phyloP scores from a whole-genome alignment of 495 filamentous ascomycete species.

The Aspergillus egyptiacus region DNA sequence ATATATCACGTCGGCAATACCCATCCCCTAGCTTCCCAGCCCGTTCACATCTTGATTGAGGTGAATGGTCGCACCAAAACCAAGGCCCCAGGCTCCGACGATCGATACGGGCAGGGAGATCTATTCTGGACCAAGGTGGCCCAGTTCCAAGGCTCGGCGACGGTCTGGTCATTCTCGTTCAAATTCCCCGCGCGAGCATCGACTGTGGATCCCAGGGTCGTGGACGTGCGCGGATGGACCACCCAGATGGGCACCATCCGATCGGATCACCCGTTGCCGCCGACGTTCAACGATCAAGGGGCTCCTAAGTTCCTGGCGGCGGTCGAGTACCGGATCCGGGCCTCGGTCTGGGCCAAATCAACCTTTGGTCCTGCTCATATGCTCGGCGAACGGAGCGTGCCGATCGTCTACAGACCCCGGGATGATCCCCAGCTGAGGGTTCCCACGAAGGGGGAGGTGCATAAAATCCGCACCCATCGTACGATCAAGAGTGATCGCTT shows the following conservation, averaged over 20 bases:
- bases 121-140: background rate
- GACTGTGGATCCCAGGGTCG: background rate
- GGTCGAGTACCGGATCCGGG: background rate
- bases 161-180: background rate
- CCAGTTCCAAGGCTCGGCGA: background rate
- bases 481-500: background rate
- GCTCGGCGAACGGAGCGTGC: background rate
- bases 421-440: background rate
- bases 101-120: background rate
- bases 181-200: background rate
- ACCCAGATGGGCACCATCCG: background rate
- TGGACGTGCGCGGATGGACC: background rate
- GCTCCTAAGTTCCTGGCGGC: background rate
- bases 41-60: background rate
- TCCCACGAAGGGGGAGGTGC: background rate
- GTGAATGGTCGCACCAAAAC: background rate
- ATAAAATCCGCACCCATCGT: background rate
- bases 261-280: background rate
- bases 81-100: background rate
- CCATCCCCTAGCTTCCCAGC: background rate
- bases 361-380: background rate
- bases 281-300: background rate
- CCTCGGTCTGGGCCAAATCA: background rate
- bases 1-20: background rate
- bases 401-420: background rate